Percentiles rank a stretch among this genome's conserved stretches.
Evolutionary conservation across 2,329 filamentous ascomycete species (phyloP).

Genomic region (Chaetomium strumarium): DNA sequence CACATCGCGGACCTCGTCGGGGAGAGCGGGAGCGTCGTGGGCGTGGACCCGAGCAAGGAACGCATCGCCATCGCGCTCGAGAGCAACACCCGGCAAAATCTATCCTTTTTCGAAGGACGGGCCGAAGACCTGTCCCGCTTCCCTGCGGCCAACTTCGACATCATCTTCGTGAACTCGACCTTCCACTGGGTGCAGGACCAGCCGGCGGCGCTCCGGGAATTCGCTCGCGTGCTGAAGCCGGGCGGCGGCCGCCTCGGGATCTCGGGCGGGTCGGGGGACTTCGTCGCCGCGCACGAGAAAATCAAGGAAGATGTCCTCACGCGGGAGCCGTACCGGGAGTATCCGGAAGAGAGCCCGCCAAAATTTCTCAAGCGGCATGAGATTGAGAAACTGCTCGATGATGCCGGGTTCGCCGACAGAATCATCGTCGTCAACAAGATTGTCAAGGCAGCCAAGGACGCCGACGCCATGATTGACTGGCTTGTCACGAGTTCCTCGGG

Average conservation of each 20-base stretch:
- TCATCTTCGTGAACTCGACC: conserved; percentile 5
- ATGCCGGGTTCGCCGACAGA: not conserved
- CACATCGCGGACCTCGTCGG: conserved; percentile 1
- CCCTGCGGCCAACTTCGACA: not conserved
- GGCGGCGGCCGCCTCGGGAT: conserved; percentile 2
- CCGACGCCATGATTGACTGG: conserved; percentile 4
- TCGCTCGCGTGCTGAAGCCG: not conserved
- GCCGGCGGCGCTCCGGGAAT: not conserved
- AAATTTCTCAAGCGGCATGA: not conserved
- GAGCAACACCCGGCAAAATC: not conserved
- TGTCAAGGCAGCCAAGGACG: not conserved
- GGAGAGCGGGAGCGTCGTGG: not conserved
- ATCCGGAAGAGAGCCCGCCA: not conserved
- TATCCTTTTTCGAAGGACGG: not conserved
- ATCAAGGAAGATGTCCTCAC: conserved; percentile 3
- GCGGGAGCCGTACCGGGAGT: not conserved
- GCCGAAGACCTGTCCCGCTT: conserved; percentile 6
- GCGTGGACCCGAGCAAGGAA: conserved; percentile 1
- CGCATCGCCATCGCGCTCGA: conserved; percentile 3
- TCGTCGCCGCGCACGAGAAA: not conserved
- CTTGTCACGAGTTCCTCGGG: conserved; percentile 6
- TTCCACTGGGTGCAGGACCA: conserved; percentile 7
- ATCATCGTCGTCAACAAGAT: conserved; percentile 1
- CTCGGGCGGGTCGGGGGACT: conserved; percentile 6
- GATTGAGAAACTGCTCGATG: not conserved